A percentile compares a stretch with the other conserved stretches of the same genome.
Evolutionary conservation across 1,284 basidiomycete species (phyloP).

Genomic region (Austroboletus rostrupii): DNA sequence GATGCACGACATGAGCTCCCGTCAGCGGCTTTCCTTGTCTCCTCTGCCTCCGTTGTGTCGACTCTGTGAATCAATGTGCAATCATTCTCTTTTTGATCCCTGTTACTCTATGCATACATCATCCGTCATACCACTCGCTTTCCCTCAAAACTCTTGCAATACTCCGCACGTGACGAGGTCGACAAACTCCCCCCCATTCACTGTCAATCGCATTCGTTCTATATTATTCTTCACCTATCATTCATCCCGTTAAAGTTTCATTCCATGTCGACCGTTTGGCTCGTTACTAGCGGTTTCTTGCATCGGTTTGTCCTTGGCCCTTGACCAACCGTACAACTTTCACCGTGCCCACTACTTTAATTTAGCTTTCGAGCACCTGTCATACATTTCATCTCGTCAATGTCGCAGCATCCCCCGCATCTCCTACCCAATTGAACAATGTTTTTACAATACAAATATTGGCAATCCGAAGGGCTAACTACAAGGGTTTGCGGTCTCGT

Average conservation of each 20-base stretch:
- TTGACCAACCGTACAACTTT: conserved; percentile 29
- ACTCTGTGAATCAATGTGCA: conserved; percentile 36
- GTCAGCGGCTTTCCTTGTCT: conserved; percentile 27
- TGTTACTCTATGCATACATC: conserved; percentile 50
- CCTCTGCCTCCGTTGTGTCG: conserved; percentile 24
- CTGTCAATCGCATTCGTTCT: conserved; percentile 47
- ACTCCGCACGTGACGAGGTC: conserved; percentile 41
- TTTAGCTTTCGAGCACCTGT: conserved; percentile 32
- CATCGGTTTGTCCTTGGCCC: conserved; percentile 27
- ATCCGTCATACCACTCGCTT: conserved; percentile 38
- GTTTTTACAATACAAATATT: conserved; percentile 35
- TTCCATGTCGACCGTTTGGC: conserved; percentile 34
- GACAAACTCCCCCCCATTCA: conserved; percentile 34
- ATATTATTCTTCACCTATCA: conserved; percentile 78
- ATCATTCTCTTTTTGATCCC: conserved; percentile 42
- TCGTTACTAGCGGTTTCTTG: conserved; percentile 35
- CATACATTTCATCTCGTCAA: conserved; percentile 40
- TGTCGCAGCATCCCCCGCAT: conserved; percentile 46
- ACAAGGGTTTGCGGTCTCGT: conserved; percentile 11
- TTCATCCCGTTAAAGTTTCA: conserved; percentile 23
- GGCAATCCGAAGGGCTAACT: conserved; percentile 29
- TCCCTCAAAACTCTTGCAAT: conserved; percentile 35
- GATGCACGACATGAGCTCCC: conserved; percentile 14
- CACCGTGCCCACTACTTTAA: conserved; percentile 31
- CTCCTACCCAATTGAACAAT: conserved; percentile 38